phyloP scores from a whole-genome alignment of 108 stramenopile genomes.

The Epipyxis sp. region DNA sequence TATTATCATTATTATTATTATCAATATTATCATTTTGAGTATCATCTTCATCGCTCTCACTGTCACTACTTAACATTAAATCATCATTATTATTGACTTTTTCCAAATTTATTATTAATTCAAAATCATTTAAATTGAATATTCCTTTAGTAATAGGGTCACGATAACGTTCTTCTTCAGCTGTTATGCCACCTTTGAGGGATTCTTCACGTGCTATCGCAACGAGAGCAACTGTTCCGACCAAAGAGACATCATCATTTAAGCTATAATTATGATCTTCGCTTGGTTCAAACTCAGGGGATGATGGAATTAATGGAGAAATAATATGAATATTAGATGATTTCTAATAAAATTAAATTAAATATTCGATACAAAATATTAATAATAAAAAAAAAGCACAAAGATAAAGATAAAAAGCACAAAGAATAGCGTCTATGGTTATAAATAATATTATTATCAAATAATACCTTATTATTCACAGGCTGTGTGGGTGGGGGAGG shows the following conservation, averaged over 20 bases:
- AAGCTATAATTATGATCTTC: not conserved
- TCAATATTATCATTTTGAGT: not conserved
- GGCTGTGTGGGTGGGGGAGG: too few species aligned
- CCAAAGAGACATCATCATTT: not conserved
- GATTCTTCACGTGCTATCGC: conserved; percentile 3
- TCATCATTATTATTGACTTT: not conserved
- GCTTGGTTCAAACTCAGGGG: too few species aligned
- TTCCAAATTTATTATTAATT: not conserved
- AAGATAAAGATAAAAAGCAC: too few species aligned
- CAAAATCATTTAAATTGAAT: not conserved
- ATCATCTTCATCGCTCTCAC: not conserved
- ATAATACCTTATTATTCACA: too few species aligned
- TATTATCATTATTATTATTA: not conserved
- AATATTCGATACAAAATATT: too few species aligned
- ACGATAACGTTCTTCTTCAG: conserved; percentile 6
- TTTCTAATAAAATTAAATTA: too few species aligned
- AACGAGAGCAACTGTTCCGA: not conserved
- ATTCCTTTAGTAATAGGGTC: not conserved
- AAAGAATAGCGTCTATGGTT: too few species aligned
- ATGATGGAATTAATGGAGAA: too few species aligned
- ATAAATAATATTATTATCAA: too few species aligned
- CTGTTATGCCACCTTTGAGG: not conserved
- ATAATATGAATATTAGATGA: too few species aligned
- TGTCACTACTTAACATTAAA: not conserved
- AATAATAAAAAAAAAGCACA: too few species aligned